Percentiles rank a stretch among this genome's conserved stretches.
phyloP scores from a whole-genome alignment of 2,329 filamentous ascomycete genomes.

The Periconia digitata region DNA sequence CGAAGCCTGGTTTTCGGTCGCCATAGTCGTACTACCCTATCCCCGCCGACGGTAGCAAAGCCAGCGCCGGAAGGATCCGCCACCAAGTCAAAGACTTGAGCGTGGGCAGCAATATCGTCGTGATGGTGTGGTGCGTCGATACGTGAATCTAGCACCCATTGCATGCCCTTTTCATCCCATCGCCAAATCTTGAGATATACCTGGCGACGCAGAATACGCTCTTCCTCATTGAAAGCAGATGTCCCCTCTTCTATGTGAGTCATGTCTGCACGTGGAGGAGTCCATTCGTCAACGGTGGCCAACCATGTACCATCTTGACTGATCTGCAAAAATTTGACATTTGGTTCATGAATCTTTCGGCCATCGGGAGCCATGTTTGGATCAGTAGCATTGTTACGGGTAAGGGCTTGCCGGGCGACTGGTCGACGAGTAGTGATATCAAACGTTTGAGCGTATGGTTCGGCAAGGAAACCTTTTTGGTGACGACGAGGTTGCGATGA shows the following conservation, averaged over 20 bases:
- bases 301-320: slow-evolving; percentile 86
- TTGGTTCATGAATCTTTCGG: slow-evolving; percentile 72
- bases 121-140: slow-evolving; percentile 77
- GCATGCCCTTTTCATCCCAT: slow-evolving; percentile 56
- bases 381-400: slow-evolving; percentile 83
- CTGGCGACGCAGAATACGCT: slow-evolving; percentile 61
- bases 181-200: slow-evolving; percentile 91
- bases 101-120: slow-evolving; percentile 52
- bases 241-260: slow-evolving; percentile 54
- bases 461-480: slow-evolving; percentile 35
- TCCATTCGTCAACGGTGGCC: slow-evolving; percentile 90
- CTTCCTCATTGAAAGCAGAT: slow-evolving; percentile 44
- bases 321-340: slow-evolving; percentile 72
- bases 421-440: slow-evolving; percentile 79
- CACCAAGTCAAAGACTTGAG: slow-evolving; percentile 70
- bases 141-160: slow-evolving; percentile 76
- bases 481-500: slow-evolving; percentile 50
- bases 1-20: slow-evolving; percentile 69
- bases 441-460: slow-evolving; percentile 78
- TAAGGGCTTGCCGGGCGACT: slow-evolving; percentile 82
- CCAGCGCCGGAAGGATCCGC: slow-evolving; percentile 68
- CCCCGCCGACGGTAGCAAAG: slow-evolving; percentile 84
- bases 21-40: slow-evolving; percentile 80
- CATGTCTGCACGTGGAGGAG: slow-evolving; percentile 69
- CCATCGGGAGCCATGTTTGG: slow-evolving; percentile 74